Evolutionary conservation across 2,329 filamentous ascomycete genomes (phyloP).

Genomic region (Colletotrichum sp.): DNA sequence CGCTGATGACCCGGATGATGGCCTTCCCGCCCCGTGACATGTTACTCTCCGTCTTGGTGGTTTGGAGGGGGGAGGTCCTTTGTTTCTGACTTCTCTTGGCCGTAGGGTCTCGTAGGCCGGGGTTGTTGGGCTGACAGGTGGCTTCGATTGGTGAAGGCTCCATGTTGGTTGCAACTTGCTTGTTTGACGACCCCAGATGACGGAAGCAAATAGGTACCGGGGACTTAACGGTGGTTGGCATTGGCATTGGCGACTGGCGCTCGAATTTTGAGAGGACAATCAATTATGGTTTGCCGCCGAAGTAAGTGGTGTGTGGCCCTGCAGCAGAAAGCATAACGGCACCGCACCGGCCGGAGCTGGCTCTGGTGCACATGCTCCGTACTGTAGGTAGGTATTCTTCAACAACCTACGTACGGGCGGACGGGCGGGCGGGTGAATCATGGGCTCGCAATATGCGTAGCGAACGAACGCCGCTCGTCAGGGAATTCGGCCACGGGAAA

Average conservation of each 20-base stretch:
- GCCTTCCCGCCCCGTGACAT: conserved; percentile 1
- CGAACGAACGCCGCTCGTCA: neutral
- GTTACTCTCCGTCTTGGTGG: neutral
- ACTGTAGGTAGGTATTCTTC: neutral
- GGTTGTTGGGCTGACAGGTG: neutral
- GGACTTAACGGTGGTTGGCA: neutral
- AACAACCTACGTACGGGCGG: neutral
- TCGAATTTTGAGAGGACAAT: neutral
- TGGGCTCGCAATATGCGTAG: neutral
- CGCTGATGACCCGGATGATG: conserved; percentile 1
- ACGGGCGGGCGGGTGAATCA: neutral
- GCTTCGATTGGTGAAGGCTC: neutral
- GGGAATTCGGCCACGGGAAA: conserved; percentile 7
- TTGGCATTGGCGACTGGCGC: neutral
- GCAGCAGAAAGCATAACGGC: neutral
- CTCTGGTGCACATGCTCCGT: neutral
- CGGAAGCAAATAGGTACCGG: neutral
- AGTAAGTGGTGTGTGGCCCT: neutral
- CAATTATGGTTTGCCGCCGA: neutral
- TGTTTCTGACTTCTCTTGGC: conserved; percentile 7
- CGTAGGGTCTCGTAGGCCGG: neutral
- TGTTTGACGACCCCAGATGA: neutral
- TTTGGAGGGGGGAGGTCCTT: neutral
- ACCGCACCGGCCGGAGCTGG: neutral
- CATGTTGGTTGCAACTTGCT: neutral